Conservation (phyloP, 805 yeast genomes). For the Metschnikowia drakensbergensis region DNA sequence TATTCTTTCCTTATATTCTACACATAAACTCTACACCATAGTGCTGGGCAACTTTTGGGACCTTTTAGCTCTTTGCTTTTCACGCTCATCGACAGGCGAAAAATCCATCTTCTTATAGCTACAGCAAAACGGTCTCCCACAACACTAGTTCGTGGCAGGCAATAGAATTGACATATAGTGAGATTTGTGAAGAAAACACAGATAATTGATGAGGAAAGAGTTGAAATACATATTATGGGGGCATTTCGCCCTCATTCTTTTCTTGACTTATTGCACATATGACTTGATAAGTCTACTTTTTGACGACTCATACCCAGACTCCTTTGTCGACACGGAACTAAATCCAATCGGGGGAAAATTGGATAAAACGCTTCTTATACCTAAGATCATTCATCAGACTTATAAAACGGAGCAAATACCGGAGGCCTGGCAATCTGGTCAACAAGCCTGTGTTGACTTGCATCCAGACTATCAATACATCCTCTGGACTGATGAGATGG, state of each 20-base stretch:
- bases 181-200: not conserved
- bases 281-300: conserved; percentile 72
- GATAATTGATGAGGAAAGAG: conserved; percentile 56
- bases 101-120: not conserved
- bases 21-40: not conserved
- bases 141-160: not conserved
- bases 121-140: not conserved
- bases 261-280: conserved; percentile 58
- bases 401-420: conserved; percentile 79
- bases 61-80: not conserved
- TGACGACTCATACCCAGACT: conserved; percentile 67
- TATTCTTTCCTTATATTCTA: not conserved
- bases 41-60: not conserved
- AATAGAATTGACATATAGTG: not conserved
- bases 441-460: conserved; percentile 65
- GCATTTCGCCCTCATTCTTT: conserved; percentile 52
- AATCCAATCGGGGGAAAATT: conserved; percentile 48
- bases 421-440: conserved; percentile 75
- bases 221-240: conserved; percentile 56
- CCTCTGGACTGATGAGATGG: conserved; percentile 85
- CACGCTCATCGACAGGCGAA: not conserved
- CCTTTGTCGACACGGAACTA: conserved; percentile 58
- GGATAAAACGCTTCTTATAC: conserved; percentile 57
- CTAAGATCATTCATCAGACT: conserved; percentile 91
- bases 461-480: conserved; percentile 88